Evolutionary conservation across 306 rosid genomes (phyloP), one percentile per base, ranked within the genome.

Genomic region (Alnus glutinosa): DNA sequence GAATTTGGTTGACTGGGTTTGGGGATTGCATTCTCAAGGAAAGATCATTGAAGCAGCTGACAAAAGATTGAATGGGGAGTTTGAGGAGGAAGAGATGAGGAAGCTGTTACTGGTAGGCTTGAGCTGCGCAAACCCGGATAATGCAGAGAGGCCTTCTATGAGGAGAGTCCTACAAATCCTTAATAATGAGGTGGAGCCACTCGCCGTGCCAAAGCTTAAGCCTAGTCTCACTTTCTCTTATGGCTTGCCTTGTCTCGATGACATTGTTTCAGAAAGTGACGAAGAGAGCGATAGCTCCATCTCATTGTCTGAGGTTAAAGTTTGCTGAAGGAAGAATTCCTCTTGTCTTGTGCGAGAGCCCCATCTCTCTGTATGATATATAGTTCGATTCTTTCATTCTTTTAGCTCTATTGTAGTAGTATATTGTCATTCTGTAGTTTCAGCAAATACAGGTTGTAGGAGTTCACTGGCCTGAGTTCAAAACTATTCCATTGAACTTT

Each of bases 1-100:
- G 70, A 89, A 87, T 75, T 80, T 89, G 79, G 90, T 89, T 18
- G 92, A 89, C 42, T 89, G 88, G 90, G 90, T 87, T 64, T 89
- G 90, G 92, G 80, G 83, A 36, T 73, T 85, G 74, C 88, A 89
- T 68, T 67, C 88, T 4, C 63, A 81, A 71, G 92, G 89, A 32
- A 83, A 70, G 84, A 77, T 87, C 73, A 71, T 87, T 14, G 89
- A 87, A 70, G 90, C 89, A 13, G 90, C 86, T 30, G 90, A 89
- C 67, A 70, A 49, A 55, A 81, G 87, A 74, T 76, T 89, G 83
- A 78, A 58, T 15, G 90, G 89, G 39, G 88, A 87, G 70, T 89
- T 81, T 48, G 47, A 49, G 2, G 90, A 74, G 82, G 89, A 83
- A 23, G 89, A 85, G 50, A 89, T 85, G 90, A 78, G 68, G 77